Base-by-base conservation (phyloP, 2,329 filamentous ascomycete species). In the Cadophora sp. region DNA sequence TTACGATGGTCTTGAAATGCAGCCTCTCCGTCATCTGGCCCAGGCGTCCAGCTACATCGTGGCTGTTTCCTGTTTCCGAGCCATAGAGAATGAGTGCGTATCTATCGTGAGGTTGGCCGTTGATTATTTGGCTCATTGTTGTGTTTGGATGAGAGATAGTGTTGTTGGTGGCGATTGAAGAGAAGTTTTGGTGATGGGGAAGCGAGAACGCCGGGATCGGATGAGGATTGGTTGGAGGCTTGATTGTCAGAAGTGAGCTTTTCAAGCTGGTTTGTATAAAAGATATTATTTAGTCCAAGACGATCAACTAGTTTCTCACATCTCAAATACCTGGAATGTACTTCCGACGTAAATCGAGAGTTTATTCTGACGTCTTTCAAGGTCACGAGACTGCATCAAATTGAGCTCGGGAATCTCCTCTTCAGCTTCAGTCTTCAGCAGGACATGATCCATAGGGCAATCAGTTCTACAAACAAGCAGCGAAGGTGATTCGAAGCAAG, bases 51-150 rank as follows among this genome's bases (percentile, higher is more conserved):
- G 96, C 95, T 71, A 95, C 88, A 80, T 98, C 95, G 80, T 97
- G 92, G 65, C 93, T 91, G 77, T 96, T 97, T 66, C 96, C 96
- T 26, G 94, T 98, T 82, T 99, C 96, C 48, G 95, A 97, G 65
- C 93, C 96, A 81, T 97, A 99, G 40, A 97, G 85, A 67, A 99
- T 85, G 73, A 97, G 86, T 62, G 86, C 88, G 51, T 82, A 85
- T 73, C 86, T 75, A 56, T 76, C 74, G 72, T 77, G 75, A 34
- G 64, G 72, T 58, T 75, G 74, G 26, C 72, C 73, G 46, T 64
- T 64, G 16, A 68, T 48, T 48, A 26, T 62, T 62, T 48, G 40
- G n/a, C 46, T 51, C 46, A 51, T 53, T 24, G 12, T 63, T 26
- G 61, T 22, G 24, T 16, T 37, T 37, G 3, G 2, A 37, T 6